phyloP scores from a whole-genome alignment of 805 yeast species.

The Monosporozyma aquatica region DNA sequence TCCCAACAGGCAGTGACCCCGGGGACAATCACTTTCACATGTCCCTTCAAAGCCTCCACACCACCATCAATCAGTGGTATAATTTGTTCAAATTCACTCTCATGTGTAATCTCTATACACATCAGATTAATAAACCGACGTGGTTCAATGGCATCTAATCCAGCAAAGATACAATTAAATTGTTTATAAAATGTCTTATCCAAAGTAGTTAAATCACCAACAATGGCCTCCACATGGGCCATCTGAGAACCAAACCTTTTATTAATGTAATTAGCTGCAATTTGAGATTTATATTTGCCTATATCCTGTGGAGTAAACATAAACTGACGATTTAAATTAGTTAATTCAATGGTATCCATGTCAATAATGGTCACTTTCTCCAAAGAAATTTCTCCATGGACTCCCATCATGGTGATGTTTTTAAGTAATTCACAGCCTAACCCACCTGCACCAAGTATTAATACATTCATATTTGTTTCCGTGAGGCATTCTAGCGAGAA shows the following conservation, averaged over 20 bases:
- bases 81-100: constrained; percentile 37
- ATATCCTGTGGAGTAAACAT: constrained; percentile 74
- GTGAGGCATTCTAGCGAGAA: neutral
- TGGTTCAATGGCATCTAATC: constrained; percentile 83
- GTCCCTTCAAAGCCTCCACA: constrained; percentile 90
- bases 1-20: constrained; percentile 85
- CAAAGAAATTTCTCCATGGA: constrained; percentile 27
- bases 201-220: constrained; percentile 57
- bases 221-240: constrained; percentile 47
- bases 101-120: constrained; percentile 54
- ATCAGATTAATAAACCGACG: constrained; percentile 79
- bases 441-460: constrained; percentile 90
- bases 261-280: constrained; percentile 58
- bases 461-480: constrained; percentile 32
- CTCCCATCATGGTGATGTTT: constrained; percentile 52
- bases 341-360: constrained; percentile 84
- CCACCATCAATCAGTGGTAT: constrained; percentile 88
- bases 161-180: constrained; percentile 72
- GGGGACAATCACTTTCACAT: constrained; percentile 79
- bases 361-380: constrained; percentile 65
- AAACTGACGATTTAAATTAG: constrained; percentile 87
- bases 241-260: constrained; percentile 32
- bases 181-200: constrained; percentile 51
- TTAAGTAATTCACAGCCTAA: constrained; percentile 87
- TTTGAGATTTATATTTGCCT: constrained; percentile 70